These are phyloP conservation scores for Fusarium tuaranense DNA, from an alignment of 2,329 filamentous ascomycete genomes.

Conservation along the genomic window DNA sequence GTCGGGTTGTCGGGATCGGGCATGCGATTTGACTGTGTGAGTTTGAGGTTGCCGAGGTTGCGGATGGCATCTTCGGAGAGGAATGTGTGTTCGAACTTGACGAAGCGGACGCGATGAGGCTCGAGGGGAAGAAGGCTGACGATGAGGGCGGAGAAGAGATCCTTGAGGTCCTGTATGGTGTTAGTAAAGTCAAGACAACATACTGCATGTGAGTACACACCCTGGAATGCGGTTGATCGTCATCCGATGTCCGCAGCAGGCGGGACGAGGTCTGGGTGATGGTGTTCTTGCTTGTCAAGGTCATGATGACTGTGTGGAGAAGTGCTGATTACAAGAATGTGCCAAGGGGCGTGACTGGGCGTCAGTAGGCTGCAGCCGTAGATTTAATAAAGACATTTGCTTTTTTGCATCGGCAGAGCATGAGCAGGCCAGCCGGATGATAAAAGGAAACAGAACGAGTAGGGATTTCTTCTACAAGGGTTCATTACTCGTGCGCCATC, in stretches of 20 bases:
- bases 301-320: slow-evolving; percentile 20
- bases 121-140: slow-evolving; percentile 88
- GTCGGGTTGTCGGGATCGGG: slow-evolving; percentile 96
- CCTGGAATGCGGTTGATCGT: slow-evolving; percentile 93
- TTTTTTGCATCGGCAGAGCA: slow-evolving; percentile 8
- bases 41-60: slow-evolving; percentile 95
- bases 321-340: slow-evolving; percentile 13
- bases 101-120: slow-evolving; percentile 89
- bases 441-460: slow-evolving; percentile 23
- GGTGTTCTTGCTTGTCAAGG: slow-evolving; percentile 20
- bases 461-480: slow-evolving; percentile 12
- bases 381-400: not conserved
- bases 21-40: slow-evolving; percentile 98
- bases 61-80: slow-evolving; percentile 97
- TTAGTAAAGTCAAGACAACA: not conserved
- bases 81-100: slow-evolving; percentile 92
- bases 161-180: slow-evolving; percentile 85
- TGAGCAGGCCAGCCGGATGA: slow-evolving; percentile 7
- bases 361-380: slow-evolving; percentile 13
- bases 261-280: slow-evolving; percentile 85
- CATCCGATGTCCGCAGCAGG: slow-evolving; percentile 90
- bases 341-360: slow-evolving; percentile 14
- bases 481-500: slow-evolving; percentile 32
- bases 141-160: slow-evolving; percentile 94
- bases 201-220: slow-evolving; percentile 64